Evolutionary conservation across 305 asterid genomes (phyloP).

Genomic region (Fraxinus baroniana): DNA sequence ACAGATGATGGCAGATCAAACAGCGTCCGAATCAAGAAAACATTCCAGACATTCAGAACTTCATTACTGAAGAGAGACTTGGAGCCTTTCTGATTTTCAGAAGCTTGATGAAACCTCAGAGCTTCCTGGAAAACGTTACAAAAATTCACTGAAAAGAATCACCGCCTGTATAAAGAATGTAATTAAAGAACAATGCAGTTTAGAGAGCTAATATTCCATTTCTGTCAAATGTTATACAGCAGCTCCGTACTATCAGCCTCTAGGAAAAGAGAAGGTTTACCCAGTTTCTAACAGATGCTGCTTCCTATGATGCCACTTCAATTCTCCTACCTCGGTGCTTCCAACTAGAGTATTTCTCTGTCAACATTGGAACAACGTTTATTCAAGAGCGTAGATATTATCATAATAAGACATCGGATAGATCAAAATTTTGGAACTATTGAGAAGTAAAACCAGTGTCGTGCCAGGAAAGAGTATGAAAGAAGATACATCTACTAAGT

Average conservation of each 20-base stretch:
- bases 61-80: not conserved
- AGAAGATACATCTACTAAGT: not conserved
- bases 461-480: not conserved
- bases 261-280: not conserved
- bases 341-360: not conserved
- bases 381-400: not conserved
- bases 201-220: not conserved
- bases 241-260: not conserved
- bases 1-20: not conserved
- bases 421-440: not conserved
- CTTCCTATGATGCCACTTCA: not conserved
- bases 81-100: not conserved
- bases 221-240: not conserved
- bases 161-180: not conserved
- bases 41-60: not conserved
- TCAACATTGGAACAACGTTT: not conserved
- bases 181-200: not conserved
- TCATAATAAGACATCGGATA: not conserved
- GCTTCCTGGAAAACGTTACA: not conserved
- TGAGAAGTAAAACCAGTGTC: not conserved
- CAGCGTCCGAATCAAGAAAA: not conserved
- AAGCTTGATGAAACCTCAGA: not conserved
- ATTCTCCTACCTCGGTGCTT: not conserved
- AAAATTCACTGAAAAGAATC: not conserved
- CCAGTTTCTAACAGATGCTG: not conserved